Evolutionary conservation across 148 eudicot genomes (phyloP).

Genomic region (Drosera capensis): DNA sequence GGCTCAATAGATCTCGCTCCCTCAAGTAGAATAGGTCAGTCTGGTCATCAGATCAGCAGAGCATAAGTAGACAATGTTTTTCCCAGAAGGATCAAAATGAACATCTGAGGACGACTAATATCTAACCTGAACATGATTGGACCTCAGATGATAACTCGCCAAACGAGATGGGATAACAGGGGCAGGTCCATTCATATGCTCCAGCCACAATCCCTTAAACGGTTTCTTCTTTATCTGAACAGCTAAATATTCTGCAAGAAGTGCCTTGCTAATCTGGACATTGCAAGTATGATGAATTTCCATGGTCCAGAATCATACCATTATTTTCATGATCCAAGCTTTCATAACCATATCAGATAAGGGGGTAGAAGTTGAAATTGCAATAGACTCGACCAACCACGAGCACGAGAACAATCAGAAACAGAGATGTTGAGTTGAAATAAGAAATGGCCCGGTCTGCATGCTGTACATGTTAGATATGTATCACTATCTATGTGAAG

Average conservation of each 20-base stretch:
- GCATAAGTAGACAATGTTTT: background rate
- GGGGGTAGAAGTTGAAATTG: too few species aligned
- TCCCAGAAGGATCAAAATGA: background rate
- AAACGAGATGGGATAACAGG: conserved; percentile 62
- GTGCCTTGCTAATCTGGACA: conserved; percentile 84
- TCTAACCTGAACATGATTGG: conserved; percentile 60
- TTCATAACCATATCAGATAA: too few species aligned
- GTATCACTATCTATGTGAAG: too few species aligned
- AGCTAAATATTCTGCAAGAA: conserved; percentile 45
- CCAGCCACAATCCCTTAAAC: conserved; percentile 78
- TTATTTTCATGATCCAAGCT: too few species aligned
- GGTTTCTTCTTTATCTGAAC: conserved; percentile 52
- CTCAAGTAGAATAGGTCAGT: conserved; percentile 71
- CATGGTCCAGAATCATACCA: too few species aligned
- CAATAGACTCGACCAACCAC: too few species aligned
- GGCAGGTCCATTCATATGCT: conserved; percentile 69
- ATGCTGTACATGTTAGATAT: too few species aligned
- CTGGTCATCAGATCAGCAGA: conserved; percentile 20
- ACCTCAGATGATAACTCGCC: conserved; percentile 38
- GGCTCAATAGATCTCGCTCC: conserved; percentile 72
- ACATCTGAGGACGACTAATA: conserved; percentile 1
- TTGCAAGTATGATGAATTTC: background rate
- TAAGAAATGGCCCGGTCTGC: too few species aligned
- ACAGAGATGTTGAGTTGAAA: too few species aligned
- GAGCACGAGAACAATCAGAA: too few species aligned